A percentile compares a stretch with the other conserved stretches of the same genome.
Evolutionary conservation across 228 moss, liverwort and hornwort species (phyloP).

Genomic region (Sphagnum fallax): DNA sequence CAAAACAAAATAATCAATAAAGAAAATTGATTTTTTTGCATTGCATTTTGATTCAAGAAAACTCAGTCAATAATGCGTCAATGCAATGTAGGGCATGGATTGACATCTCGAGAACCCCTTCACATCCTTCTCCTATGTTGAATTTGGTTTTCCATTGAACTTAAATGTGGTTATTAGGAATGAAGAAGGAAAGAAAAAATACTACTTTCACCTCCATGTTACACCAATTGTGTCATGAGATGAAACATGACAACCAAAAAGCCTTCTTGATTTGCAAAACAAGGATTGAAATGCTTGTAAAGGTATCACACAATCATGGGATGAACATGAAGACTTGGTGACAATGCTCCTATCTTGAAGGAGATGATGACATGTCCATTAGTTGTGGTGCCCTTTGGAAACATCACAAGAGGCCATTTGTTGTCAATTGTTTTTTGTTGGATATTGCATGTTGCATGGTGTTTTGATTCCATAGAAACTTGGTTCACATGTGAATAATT

Average conservation of each 20-base stretch:
- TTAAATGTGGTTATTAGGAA: too few species aligned
- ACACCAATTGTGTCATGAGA: conserved; percentile 58
- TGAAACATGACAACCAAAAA: conserved; percentile 44
- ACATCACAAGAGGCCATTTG: conserved; percentile 54
- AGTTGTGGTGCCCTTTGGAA: conserved; percentile 55
- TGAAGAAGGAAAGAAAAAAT: too few species aligned
- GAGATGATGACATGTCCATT: conserved; percentile 50
- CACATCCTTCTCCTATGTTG: too few species aligned
- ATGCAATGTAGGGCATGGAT: too few species aligned
- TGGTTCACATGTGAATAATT: conserved; percentile 50
- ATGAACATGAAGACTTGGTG: conserved; percentile 45
- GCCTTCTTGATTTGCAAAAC: conserved; percentile 53
- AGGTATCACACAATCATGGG: conserved; percentile 45
- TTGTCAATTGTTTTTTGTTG: conserved; percentile 45
- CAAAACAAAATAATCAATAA: background rate
- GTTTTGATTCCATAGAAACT: conserved; percentile 37
- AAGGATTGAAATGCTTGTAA: conserved; percentile 53
- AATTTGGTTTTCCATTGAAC: too few species aligned
- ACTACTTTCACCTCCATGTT: conserved; percentile 30
- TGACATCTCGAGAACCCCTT: too few species aligned
- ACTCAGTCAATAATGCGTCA: too few species aligned
- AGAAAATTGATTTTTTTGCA: background rate
- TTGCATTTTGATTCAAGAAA: background rate
- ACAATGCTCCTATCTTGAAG: conserved; percentile 54
- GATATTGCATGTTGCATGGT: conserved; percentile 46